Base-by-base conservation (phyloP, 2,329 filamentous ascomycete species). In the Paecilomyces fulvus region DNA sequence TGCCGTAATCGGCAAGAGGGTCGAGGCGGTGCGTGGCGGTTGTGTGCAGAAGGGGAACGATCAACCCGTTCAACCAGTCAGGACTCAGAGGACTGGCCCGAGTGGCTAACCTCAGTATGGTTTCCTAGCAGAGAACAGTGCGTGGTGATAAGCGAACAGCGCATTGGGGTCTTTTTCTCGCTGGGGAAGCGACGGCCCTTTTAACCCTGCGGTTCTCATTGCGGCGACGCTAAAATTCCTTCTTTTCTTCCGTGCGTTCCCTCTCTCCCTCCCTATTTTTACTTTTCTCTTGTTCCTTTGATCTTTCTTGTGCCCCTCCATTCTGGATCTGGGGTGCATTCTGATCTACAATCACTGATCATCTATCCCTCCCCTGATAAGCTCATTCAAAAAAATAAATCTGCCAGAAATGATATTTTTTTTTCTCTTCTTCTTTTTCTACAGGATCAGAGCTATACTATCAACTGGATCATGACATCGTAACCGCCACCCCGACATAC, bases 201-300 rank as follows among this genome's bases (percentile, higher is more conserved):
- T 73, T 72, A 72, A 72, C 65, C 65, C 64, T 67, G 64, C 61
- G 62, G 62, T 60, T 43, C 55, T 28, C 30, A 53, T 62, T 52
- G 23, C 25, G 25, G 53, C 53, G n/a, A 49, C 48, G 56, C 62
- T 61, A 64, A 64, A 61, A 63, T 56, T 64, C 57, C 55, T 43
- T 21, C 54, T 55, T 55, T 55, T 53, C 33, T 43, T 52, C 37
- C 37, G 37, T 43, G 37, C 37, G 37, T 58, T 52, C 12, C 23
- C n/a, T n/a, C n/a, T n/a, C 23, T 43, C 30, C 48, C 37, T 43
- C n/a, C n/a, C n/a, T 55, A n/a, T 52, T 48, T 11, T 57, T 55
- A 33, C 9, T 28, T 28, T 37, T 51, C 33, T 30, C 43, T 31
- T 25, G 28, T 20, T 10, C 25, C 30, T 51, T 51, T 28, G 33